Percentiles rank a stretch among this genome's conserved stretches.
phyloP scores from a whole-genome alignment of 371 early-diverging fungal genomes.

The Apophysomyces sp. region DNA sequence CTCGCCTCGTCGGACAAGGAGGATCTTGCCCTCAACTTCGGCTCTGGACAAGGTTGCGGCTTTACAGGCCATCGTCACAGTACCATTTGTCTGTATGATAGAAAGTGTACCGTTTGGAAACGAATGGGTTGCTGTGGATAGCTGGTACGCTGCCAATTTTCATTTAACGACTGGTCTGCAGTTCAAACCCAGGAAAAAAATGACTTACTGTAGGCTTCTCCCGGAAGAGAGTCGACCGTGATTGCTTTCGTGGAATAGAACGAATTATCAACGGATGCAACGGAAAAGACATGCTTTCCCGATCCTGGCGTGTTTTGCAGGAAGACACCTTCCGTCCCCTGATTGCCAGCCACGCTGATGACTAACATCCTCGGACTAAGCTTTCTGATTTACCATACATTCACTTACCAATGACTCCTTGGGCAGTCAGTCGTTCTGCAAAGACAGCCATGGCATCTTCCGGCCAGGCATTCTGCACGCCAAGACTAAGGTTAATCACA shows the following conservation, averaged over 20 bases:
- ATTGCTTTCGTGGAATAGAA: constrained; percentile 16
- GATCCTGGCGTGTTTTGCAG: constrained; percentile 48
- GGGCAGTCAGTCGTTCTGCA: constrained; percentile 24
- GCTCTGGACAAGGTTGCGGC: neutral
- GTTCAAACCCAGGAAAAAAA: constrained; percentile 12
- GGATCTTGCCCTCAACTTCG: constrained; percentile 23
- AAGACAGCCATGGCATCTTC: constrained; percentile 38
- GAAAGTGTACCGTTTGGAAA: constrained; percentile 30
- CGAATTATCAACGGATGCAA: constrained; percentile 62
- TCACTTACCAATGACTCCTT: constrained; percentile 24
- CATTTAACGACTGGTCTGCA: constrained; percentile 40
- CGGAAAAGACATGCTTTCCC: constrained; percentile 46
- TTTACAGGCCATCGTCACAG: constrained; percentile 5
- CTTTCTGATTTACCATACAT: neutral
- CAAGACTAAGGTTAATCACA: constrained; percentile 25
- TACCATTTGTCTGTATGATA: constrained; percentile 3
- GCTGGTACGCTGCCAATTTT: constrained; percentile 31
- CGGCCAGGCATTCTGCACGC: constrained; percentile 31
- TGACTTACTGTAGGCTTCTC: constrained; percentile 23
- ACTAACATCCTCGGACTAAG: constrained; percentile 18
- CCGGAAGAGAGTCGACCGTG: constrained; percentile 8
- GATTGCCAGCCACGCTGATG: constrained; percentile 61
- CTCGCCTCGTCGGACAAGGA: constrained; percentile 51
- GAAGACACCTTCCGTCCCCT: constrained; percentile 51
- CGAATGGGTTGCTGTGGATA: constrained; percentile 19